Conservation (phyloP, 352 stramenopile genomes). For the Ophiocytium majus region DNA sequence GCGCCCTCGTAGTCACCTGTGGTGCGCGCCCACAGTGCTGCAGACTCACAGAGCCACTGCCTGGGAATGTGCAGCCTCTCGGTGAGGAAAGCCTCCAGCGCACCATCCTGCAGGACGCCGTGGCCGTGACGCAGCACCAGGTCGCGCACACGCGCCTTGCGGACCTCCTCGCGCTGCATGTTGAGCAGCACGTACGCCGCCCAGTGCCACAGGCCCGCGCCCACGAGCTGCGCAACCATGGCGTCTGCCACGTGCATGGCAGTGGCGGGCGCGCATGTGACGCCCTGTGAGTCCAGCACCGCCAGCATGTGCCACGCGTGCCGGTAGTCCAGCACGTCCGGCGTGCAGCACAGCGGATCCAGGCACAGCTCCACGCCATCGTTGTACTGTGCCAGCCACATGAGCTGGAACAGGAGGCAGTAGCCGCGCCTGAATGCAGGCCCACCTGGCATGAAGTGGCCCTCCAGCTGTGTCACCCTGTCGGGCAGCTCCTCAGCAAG, state of each 20-base stretch:
- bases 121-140: constrained; percentile 14
- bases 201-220: neutral
- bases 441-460: neutral
- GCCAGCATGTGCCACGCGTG: neutral
- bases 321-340: constrained; percentile 5
- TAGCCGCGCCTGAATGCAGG: neutral
- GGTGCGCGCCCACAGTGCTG: neutral
- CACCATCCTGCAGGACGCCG: neutral
- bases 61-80: neutral
- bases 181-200: constrained; percentile 6
- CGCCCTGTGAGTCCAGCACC: neutral
- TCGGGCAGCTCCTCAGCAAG: neutral
- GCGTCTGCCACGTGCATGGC: constrained; percentile 2
- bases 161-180: neutral
- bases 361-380: neutral
- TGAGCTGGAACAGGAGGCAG: neutral
- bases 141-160: neutral
- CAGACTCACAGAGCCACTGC: neutral
- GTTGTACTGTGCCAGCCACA: neutral
- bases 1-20: neutral
- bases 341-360: neutral
- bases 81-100: neutral
- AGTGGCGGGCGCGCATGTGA: neutral
- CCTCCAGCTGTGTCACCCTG: neutral
- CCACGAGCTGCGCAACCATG: neutral